Evolutionary conservation across 768 basidiomycete species (phyloP).

Genomic region (Polyporus arcularius): DNA sequence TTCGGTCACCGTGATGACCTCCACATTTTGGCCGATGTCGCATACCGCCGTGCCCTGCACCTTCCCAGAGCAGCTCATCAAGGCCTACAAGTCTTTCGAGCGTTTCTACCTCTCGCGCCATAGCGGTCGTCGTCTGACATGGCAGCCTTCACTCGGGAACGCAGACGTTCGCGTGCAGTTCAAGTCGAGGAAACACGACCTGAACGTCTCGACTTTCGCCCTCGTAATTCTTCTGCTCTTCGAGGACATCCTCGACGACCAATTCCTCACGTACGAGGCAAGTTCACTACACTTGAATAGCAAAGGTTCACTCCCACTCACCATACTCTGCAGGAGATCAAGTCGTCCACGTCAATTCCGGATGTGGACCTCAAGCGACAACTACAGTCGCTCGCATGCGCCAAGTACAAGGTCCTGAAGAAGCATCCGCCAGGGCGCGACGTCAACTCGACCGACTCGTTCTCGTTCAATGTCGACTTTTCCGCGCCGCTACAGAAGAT

Average conservation of each 20-base stretch:
- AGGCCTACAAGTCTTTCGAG: constrained; percentile 77
- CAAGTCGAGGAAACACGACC: constrained; percentile 77
- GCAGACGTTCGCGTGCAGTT: constrained; percentile 87
- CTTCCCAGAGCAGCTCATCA: constrained; percentile 64
- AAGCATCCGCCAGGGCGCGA: constrained; percentile 91
- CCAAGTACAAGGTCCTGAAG: constrained; percentile 88
- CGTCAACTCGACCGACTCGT: constrained; percentile 70
- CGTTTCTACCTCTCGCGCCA: constrained; percentile 88
- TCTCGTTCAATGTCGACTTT: constrained; percentile 88
- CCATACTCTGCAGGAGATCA: constrained; percentile 69
- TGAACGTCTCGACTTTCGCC: constrained; percentile 91
- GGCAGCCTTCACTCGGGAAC: constrained; percentile 88
- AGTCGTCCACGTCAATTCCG: constrained; percentile 69
- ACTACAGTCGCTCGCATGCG: constrained; percentile 93
- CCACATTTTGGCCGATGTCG: constrained; percentile 93
- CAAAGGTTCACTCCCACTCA: neutral
- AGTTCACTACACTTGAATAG: constrained; percentile 23
- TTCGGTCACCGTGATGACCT: constrained; percentile 90
- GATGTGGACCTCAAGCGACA: constrained; percentile 85
- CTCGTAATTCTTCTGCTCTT: constrained; percentile 88
- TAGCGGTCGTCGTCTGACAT: constrained; percentile 86
- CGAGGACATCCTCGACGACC: constrained; percentile 65
- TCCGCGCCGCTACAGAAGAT: constrained; percentile 82
- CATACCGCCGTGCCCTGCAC: constrained; percentile 64
- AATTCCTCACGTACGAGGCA: constrained; percentile 77